These are phyloP conservation scores for Candida bentonensis DNA, from an alignment of 805 yeast genomes.

Conservation along the genomic window DNA sequence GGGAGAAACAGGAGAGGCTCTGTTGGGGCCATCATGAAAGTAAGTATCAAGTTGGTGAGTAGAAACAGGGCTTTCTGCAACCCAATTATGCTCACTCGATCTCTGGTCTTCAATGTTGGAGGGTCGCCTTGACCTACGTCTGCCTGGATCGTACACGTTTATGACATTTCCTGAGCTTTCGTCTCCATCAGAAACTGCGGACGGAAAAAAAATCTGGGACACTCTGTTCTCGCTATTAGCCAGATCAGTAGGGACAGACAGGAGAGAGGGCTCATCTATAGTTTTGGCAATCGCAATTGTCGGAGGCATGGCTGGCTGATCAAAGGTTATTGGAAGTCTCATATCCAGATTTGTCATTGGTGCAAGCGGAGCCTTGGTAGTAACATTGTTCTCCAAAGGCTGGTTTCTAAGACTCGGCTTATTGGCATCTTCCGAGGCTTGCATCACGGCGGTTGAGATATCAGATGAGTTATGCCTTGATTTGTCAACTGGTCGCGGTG, in stretches of 20 bases:
- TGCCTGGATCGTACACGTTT: not conserved
- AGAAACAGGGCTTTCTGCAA: too few relatives aligned
- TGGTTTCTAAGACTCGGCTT: not conserved
- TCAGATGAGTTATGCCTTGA: not conserved
- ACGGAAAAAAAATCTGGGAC: not conserved
- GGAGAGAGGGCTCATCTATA: not conserved
- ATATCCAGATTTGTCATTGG: not conserved
- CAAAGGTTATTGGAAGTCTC: not conserved
- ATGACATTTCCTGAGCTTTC: not conserved
- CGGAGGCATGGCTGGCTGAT: not conserved
- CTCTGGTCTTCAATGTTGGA: not conserved
- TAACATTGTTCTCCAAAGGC: not conserved
- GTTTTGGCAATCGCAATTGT: not conserved
- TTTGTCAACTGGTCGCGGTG: not conserved
- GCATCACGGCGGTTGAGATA: not conserved
- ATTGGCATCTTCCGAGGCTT: not conserved
- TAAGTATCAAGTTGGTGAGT: too few relatives aligned
- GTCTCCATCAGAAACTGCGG: not conserved
- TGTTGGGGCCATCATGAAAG: too few relatives aligned
- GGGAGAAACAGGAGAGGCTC: too few relatives aligned
- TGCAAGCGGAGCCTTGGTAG: not conserved
- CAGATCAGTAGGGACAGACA: not conserved
- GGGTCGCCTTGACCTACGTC: not conserved
- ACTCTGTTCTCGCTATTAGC: not conserved
- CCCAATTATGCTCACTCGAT: not conserved